Evolutionary conservation across 495 filamentous ascomycete species (phyloP).

Genomic region (Talaromyces adpressus): DNA sequence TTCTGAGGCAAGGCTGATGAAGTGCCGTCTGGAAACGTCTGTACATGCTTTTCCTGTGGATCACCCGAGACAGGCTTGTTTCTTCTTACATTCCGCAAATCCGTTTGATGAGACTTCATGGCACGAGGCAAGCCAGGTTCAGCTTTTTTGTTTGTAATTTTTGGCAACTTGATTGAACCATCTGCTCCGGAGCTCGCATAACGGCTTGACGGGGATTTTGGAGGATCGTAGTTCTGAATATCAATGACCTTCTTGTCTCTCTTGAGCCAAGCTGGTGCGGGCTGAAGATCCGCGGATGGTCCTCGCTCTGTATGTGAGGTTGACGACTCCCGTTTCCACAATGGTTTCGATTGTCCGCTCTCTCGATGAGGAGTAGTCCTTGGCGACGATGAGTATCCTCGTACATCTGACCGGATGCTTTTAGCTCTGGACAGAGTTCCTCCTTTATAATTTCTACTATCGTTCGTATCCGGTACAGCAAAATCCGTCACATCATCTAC

Average conservation of each 20-base stretch:
- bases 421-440: not conserved
- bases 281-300: not conserved
- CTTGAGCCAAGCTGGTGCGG: slow-evolving; percentile 26
- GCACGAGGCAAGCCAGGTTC: not conserved
- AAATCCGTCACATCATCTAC: not conserved
- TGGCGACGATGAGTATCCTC: not conserved
- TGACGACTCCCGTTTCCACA: not conserved
- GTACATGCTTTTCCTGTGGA: not conserved
- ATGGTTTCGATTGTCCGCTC: not conserved
- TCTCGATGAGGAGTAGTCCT: not conserved
- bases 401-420: not conserved
- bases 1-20: not conserved
- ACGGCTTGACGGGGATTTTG: slow-evolving; percentile 26
- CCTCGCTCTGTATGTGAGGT: not conserved
- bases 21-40: not conserved
- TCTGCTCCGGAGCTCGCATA: not conserved
- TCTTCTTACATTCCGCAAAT: slow-evolving; percentile 5
- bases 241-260: slow-evolving; percentile 27
- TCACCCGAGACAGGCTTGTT: slow-evolving; percentile 1
- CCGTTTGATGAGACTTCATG: slow-evolving; percentile 2
- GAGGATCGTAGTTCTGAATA: slow-evolving; percentile 30
- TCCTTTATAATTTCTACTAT: not conserved
- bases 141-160: not conserved
- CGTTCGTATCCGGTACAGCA: not conserved
- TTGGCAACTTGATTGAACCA: not conserved